Evolutionary conservation across 352 stramenopile species (phyloP), one percentile per base, ranked within the genome.

Genomic region (Phytophthora idaei): DNA sequence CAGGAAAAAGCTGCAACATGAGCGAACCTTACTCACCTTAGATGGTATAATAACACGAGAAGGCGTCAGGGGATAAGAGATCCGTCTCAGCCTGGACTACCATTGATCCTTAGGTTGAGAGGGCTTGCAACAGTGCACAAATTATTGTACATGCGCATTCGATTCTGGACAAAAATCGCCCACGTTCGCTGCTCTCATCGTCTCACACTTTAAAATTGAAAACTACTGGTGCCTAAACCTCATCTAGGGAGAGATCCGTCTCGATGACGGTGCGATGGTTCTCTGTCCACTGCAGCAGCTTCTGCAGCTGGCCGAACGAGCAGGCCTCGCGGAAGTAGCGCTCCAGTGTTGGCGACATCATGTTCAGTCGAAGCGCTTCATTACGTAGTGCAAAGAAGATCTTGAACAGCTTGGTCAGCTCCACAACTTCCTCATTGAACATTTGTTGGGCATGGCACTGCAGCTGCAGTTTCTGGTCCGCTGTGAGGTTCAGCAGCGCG

Each of bases 371-470:
- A 52, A 87, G n/a, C 9, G 87, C 87, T 67, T 91, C 81, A 32
- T 78, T 79, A 11, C 87, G 85, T 37, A 95, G 52, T 2, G 75
- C 81, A 49, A 89, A 82, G 71, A 93, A 95, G 14, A 89, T 79
- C 62, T 95, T 95, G 64, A 95, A 89, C 27, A 95, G 72, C 69
- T 85, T 81, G 34, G 83, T 80, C 49, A 93, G 74, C 62, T 82
- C 60, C 57, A 83, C 52, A 4, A 90, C 77, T 45, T 95, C 74
- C 8, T 83, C 63, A 47, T 76, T 79, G n/a, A 92, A 82, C 57
- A 90, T 77, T 68, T 80, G 73, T 46, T 80, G 71, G 4, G 83
- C 83, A 44, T 87, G 70, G 64, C 78, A 86, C 60, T 90, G 78
- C 1, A 95, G 71, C 63, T 89, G 76, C 39, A 86, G 68, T 53